Evolutionary conservation across 140 eudicot genomes (phyloP).

Genomic region (Ambrosia hybrid): DNA sequence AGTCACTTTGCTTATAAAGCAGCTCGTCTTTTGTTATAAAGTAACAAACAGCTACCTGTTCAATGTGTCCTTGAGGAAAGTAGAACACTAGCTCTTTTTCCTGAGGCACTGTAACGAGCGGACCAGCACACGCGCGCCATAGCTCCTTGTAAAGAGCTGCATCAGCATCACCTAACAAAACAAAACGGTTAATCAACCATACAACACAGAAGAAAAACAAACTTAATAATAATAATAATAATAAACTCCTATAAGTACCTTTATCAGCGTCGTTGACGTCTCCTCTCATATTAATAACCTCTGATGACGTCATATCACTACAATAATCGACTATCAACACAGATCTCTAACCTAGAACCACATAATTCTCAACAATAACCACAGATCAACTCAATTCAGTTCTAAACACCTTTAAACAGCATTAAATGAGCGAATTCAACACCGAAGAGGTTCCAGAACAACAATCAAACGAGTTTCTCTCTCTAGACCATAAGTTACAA

Average conservation of each 20-base stretch:
- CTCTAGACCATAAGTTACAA: too few relatives aligned
- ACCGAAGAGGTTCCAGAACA: background rate
- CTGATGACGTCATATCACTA: slow-evolving; percentile 63
- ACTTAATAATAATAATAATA: too few relatives aligned
- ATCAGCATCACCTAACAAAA: slow-evolving; percentile 64
- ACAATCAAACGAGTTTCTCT: slow-evolving; percentile 14
- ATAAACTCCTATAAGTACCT: too few relatives aligned
- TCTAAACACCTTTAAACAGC: background rate
- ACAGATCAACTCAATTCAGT: slow-evolving; percentile 11
- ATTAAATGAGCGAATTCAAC: slow-evolving; percentile 13
- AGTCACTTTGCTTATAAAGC: too few relatives aligned
- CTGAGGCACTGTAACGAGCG: slow-evolving; percentile 90
- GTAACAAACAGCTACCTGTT: slow-evolving; percentile 61
- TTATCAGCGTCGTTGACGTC: slow-evolving; percentile 30
- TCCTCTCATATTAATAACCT: slow-evolving; percentile 37
- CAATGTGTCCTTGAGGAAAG: slow-evolving; percentile 99
- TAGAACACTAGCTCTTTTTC: slow-evolving; percentile 78
- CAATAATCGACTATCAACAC: slow-evolving; percentile 22
- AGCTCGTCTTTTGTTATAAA: background rate
- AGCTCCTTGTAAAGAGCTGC: slow-evolving; percentile 88
- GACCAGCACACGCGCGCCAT: slow-evolving; percentile 99
- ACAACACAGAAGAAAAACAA: background rate
- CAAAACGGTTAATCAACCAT: background rate
- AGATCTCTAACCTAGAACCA: slow-evolving; percentile 26
- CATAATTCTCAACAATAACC: slow-evolving; percentile 29